Base-by-base conservation (phyloP, 495 filamentous ascomycete genomes). In the Apodospora peruviana region DNA sequence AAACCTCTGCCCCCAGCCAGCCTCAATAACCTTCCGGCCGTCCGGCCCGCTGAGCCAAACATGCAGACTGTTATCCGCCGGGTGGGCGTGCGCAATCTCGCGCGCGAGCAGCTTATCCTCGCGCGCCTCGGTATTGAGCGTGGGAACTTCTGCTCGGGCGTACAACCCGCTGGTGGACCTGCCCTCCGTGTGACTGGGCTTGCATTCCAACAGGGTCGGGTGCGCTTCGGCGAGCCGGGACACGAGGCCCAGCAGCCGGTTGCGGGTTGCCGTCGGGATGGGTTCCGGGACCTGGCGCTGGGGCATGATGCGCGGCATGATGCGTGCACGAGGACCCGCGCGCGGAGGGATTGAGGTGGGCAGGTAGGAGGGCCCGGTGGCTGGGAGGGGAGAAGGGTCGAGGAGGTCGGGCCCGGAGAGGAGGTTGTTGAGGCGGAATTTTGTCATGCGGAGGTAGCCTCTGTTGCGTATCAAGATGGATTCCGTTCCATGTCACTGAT, bases 301-400 rank as follows among this genome's bases (percentile, higher is more conserved):
- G 25, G 45, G 45, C 45, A 48, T 48, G 45, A 48, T 48, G 35
- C 45, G 45, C 20, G 45, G 35, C 45, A 48, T 48, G 45, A 48
- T 48, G 20, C 45, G 45, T 18, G 45, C 34, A 12, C 45, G 45
- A 2, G 10, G 5, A 36, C 45, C 45, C 32, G 20, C 34, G 14
- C 45, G 45, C 19, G 35, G 35, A 9, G 20, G 45, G 19, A 48
- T 17, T 4, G 45, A n/a, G 2, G 36, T 1, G 45, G 8, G 23
- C 23, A 48, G 45, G 37, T 48, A 48, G 8, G 45, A 40, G 5
- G 36, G 45, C 3, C 45, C 45, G 37, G 45, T 39, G 35, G 45
- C 24, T 16, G 36, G 17, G 45, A 18, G 45, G 2, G 35, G 35
- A 4, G 45, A 25, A 9, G 45, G 35, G 22, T 48, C 45, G 17